Evolutionary conservation across 1,139 yeast genomes (phyloP).

Genomic region (Diutina siamensis): DNA sequence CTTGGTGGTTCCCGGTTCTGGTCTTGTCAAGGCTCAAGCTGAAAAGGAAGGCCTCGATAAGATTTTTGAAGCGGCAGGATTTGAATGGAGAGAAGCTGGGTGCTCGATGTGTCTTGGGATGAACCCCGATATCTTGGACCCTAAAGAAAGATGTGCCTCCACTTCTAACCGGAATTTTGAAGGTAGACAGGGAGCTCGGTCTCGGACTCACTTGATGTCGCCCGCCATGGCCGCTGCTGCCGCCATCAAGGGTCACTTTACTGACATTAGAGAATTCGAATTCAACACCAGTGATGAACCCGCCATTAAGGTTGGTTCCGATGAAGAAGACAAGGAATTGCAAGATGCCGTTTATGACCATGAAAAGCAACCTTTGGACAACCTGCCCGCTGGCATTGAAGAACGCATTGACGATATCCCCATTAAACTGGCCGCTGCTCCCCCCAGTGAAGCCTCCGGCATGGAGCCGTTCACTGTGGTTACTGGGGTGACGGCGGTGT

Average conservation of each 20-base stretch:
- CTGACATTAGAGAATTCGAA: constrained; percentile 77
- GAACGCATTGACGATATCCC: constrained; percentile 55
- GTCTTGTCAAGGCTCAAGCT: constrained; percentile 85
- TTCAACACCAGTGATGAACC: constrained; percentile 53
- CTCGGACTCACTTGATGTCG: constrained; percentile 96
- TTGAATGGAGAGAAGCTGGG: constrained; percentile 99
- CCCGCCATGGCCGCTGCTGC: constrained; percentile 99
- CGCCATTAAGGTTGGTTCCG: constrained; percentile 41
- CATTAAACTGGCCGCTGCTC: constrained; percentile 5
- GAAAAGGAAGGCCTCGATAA: constrained; percentile 91
- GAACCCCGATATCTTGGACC: constrained; percentile 95
- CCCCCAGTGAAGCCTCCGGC: constrained; percentile 21
- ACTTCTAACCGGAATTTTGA: constrained; percentile 97
- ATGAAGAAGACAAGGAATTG: constrained; percentile 43
- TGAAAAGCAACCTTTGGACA: constrained; percentile 46
- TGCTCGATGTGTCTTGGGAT: constrained; percentile 99
- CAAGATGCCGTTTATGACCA: constrained; percentile 63
- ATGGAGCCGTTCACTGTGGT: constrained; percentile 69
- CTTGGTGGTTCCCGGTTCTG: constrained; percentile 95
- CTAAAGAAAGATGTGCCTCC: constrained; percentile 95
- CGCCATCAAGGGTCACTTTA: constrained; percentile 80
- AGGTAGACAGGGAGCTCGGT: constrained; percentile 96
- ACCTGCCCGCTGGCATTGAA: constrained; percentile 20
- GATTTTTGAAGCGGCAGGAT: constrained; percentile 84
- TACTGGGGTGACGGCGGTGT: constrained; percentile 84